Conservation (phyloP, 805 yeast species). For the Cyberlindnera euphorbiae region DNA sequence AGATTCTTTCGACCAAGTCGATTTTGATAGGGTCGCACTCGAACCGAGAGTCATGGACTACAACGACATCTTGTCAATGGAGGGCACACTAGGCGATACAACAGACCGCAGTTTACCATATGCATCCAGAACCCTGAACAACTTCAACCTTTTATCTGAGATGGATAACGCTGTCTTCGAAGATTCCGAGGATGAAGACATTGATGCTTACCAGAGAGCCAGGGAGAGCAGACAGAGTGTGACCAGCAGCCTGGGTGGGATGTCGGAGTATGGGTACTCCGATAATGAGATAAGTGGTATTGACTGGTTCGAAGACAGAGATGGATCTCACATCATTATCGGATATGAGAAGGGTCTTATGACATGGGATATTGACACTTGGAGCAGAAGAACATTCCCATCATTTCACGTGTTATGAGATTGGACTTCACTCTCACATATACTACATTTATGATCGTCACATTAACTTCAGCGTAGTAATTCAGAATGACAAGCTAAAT, state of each 20-base stretch:
- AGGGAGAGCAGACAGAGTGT: slow-evolving; percentile 10
- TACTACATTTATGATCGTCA: not conserved
- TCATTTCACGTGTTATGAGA: slow-evolving; percentile 42
- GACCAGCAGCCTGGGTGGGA: slow-evolving; percentile 7
- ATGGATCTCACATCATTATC: slow-evolving; percentile 50
- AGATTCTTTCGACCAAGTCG: slow-evolving; percentile 2
- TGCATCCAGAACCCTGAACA: slow-evolving; percentile 21
- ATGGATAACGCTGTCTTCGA: slow-evolving; percentile 12
- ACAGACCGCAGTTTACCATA: slow-evolving; percentile 1
- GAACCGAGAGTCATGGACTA: slow-evolving; percentile 24
- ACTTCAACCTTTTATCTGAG: slow-evolving; percentile 21
- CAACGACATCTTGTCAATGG: slow-evolving; percentile 21
- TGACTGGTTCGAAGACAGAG: slow-evolving; percentile 47
- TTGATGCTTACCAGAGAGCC: slow-evolving; percentile 12
- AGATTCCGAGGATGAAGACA: slow-evolving; percentile 20
- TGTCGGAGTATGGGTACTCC: slow-evolving; percentile 23
- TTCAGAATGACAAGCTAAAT: too few relatives aligned
- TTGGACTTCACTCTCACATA: not conserved
- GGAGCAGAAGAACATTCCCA: slow-evolving; percentile 59
- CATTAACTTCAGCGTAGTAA: too few relatives aligned
- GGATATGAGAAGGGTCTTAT: slow-evolving; percentile 67
- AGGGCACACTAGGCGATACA: slow-evolving; percentile 9
- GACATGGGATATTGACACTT: slow-evolving; percentile 63
- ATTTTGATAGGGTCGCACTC: slow-evolving; percentile 4
- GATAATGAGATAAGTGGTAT: slow-evolving; percentile 57